Percentiles rank a stretch among this genome's conserved stretches.
phyloP scores from a whole-genome alignment of 1,284 basidiomycete genomes.

The Microbotryum saponariae region DNA sequence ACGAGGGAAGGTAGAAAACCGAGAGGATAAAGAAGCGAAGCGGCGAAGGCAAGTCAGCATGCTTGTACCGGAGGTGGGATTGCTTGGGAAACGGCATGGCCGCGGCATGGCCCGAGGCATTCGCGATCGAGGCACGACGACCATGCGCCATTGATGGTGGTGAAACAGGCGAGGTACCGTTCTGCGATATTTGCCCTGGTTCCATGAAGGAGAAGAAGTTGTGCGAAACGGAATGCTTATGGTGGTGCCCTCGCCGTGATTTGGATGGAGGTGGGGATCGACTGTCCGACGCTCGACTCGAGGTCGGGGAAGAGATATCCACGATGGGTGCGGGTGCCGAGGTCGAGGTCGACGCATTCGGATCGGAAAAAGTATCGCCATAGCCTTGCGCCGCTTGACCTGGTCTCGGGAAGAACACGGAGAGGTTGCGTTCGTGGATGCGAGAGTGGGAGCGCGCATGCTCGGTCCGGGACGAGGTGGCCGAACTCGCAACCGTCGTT shows the following conservation, averaged over 20 bases:
- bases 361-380: slow-evolving; percentile 58
- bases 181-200: background rate
- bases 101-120: slow-evolving; percentile 12
- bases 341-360: slow-evolving; percentile 17
- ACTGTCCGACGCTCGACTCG: background rate
- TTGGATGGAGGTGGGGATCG: background rate
- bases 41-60: slow-evolving; percentile 33
- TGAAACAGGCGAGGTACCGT: background rate
- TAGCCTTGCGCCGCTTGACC: slow-evolving; percentile 56
- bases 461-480: slow-evolving; percentile 19
- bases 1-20: slow-evolving; percentile 39
- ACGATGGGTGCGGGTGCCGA: background rate
- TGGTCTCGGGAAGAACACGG: slow-evolving; percentile 79
- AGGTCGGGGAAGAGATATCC: background rate
- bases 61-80: slow-evolving; percentile 18
- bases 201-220: slow-evolving; percentile 85
- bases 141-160: slow-evolving; percentile 1
- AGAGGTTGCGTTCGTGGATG: slow-evolving; percentile 81
- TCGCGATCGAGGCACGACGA: background rate
- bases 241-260: slow-evolving; percentile 41
- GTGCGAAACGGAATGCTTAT: slow-evolving; percentile 87
- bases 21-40: slow-evolving; percentile 31
- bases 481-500: background rate
- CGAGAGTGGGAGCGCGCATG: slow-evolving; percentile 57
- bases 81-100: slow-evolving; percentile 9